Base-by-base conservation (phyloP, 768 basidiomycete genomes). In the Amanita rubescens region DNA sequence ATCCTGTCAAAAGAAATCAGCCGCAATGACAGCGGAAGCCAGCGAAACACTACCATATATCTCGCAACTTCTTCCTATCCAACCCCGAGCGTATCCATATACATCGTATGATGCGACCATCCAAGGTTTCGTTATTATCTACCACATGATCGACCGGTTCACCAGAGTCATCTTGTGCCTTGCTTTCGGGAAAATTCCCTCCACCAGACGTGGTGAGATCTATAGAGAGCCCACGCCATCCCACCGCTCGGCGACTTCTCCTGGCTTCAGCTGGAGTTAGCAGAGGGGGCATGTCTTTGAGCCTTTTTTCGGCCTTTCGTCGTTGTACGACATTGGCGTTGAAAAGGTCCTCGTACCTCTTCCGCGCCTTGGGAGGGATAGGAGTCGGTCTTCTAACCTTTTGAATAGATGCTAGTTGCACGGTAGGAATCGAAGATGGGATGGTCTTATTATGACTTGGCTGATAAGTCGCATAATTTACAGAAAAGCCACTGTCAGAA, bases 171-270 rank as follows among this genome's bases (percentile, higher is more conserved):
- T 62, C 56, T 32, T 60, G 54, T 15, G 55, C 46, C 32, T 54
- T 25, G 51, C 22, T 41, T 1, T 54, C 37, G 30, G 51, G 53
- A 5, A 39, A 48, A 30, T 59, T 44, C 5, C 57, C 41, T 49
- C 66, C 63, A 34, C 70, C 72, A 32, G 73, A 74, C 2, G 78
- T 76, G 49, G 82, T 80, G 49, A 84, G 66, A 63, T 88, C 87
- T 25, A 87, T 79, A 1, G 85, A 85, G 37, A 85, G 62, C 8
- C 81, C 86, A 41, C 85, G 72, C 88, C 88, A 91, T 2, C 88
- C 88, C 3, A 79, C 80, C 1, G 85, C 82, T 53, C 81, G 77
- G 53, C 82, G 65, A 37, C 62, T 63, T 41, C 77, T 75, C 56
- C 75, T 73, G 14, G 71, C 60, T 44, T 71, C 66, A 49, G 69